These are phyloP conservation scores for Lentinula detonsa DNA, from an alignment of 768 basidiomycete species.

Conservation along the genomic window DNA sequence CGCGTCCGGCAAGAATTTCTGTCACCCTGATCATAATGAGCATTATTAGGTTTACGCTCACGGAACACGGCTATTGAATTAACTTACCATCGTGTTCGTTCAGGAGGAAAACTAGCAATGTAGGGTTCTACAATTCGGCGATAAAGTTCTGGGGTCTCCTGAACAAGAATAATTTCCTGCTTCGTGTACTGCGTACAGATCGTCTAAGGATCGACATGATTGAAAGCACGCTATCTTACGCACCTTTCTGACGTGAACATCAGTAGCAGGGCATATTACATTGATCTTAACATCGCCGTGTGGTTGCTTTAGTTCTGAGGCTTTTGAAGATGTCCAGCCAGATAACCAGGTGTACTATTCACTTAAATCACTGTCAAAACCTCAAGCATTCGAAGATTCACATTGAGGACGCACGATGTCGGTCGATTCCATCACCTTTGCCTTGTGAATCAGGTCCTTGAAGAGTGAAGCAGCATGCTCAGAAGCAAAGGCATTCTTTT, in stretches of 20 bases:
- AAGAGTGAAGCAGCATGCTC: conserved; percentile 32
- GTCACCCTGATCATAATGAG: conserved; percentile 83
- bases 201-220: not conserved
- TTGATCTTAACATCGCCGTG: conserved; percentile 73
- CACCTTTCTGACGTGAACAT: conserved; percentile 83
- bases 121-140: conserved; percentile 68
- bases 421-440: conserved; percentile 49
- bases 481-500: conserved; percentile 64
- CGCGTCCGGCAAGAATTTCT: conserved; percentile 71
- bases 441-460: conserved; percentile 30
- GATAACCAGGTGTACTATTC: conserved; percentile 76
- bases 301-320: conserved; percentile 28
- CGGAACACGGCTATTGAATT: not conserved
- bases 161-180: conserved; percentile 67
- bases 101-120: conserved; percentile 66
- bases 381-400: not conserved
- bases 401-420: conserved; percentile 51
- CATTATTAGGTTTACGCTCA: not conserved
- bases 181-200: conserved; percentile 53
- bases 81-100: conserved; percentile 75
- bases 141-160: conserved; percentile 81
- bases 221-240: not conserved
- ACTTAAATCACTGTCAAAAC: conserved; percentile 4
- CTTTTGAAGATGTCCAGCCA: conserved; percentile 51
- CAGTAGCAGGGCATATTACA: conserved; percentile 84